These are phyloP conservation scores for Acacia pycnantha DNA, from an alignment of 331 rosid species.

Conservation along the genomic window DNA sequence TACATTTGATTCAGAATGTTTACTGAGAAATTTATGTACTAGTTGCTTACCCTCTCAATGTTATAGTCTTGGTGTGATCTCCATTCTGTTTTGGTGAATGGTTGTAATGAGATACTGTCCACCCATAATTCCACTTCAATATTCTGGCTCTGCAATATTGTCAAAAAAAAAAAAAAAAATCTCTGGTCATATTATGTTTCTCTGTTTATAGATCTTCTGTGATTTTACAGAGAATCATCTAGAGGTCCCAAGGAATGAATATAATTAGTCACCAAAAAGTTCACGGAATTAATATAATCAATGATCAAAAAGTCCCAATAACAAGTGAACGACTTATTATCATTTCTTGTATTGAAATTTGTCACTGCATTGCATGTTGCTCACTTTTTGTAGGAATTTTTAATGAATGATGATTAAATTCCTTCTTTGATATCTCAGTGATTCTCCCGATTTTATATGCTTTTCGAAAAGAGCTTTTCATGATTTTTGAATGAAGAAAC, in stretches of 20 bases:
- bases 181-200: neutral
- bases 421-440: no score
- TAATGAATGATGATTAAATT: no score
- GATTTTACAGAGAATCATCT: neutral
- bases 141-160: slow-evolving; percentile 49
- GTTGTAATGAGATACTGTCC: slow-evolving; percentile 74
- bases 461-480: neutral
- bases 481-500: neutral
- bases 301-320: no score
- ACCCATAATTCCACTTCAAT: slow-evolving; percentile 63
- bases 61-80: slow-evolving; percentile 64
- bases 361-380: no score
- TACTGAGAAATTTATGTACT: neutral
- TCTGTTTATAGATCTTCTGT: neutral
- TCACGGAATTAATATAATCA: no score
- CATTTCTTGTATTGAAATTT: no score
- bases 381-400: no score
- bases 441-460: neutral
- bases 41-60: slow-evolving; percentile 47
- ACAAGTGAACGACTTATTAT: no score
- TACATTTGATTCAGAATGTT: neutral
- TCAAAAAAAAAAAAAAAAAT: neutral
- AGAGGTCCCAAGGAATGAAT: no score
- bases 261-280: no score
- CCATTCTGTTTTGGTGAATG: slow-evolving; percentile 76